These are phyloP conservation scores for Dactylis glomerata DNA, from an alignment of 176 grass and related monocot species.

Conservation along the genomic window DNA sequence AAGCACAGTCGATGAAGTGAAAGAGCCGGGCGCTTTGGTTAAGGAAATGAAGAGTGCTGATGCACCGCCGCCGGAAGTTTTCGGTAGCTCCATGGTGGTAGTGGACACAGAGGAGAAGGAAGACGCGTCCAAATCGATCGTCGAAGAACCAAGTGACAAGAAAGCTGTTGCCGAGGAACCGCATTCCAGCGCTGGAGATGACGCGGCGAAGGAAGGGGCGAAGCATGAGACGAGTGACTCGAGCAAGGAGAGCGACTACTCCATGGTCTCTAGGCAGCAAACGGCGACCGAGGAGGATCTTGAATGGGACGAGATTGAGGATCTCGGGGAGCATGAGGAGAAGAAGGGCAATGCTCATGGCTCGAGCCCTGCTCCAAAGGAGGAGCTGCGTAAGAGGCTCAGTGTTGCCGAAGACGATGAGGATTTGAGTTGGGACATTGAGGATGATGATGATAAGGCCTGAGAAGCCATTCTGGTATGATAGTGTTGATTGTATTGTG, in stretches of 20 bases:
- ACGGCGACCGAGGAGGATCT: conserved; percentile 48
- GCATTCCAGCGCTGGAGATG: conserved; percentile 3
- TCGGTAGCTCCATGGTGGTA: conserved; percentile 37
- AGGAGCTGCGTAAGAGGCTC: conserved; percentile 69
- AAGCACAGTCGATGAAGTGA: not conserved
- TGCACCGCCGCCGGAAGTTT: conserved; percentile 15
- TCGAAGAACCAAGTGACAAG: conserved; percentile 31
- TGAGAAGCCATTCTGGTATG: conserved; percentile 36
- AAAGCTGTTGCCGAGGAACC: conserved; percentile 16
- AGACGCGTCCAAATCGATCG: not conserved
- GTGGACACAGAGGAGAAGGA: conserved; percentile 30
- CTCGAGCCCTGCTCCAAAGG: conserved; percentile 45
- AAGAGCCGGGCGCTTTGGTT: not conserved
- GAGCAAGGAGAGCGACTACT: conserved; percentile 50
- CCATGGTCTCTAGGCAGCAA: conserved; percentile 48
- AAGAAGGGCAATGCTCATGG: conserved; percentile 36
- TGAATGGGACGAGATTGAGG: conserved; percentile 95
- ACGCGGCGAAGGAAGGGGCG: conserved; percentile 11
- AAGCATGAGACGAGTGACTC: conserved; percentile 46
- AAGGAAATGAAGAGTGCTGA: conserved; percentile 24
- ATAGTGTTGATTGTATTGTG: conserved; percentile 24
- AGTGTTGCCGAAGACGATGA: conserved; percentile 79
- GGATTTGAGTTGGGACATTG: conserved; percentile 98
- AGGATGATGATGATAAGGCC: conserved; percentile 66
- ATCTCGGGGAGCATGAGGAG: conserved; percentile 75